Conservation (phyloP, 352 stramenopile genomes). For the Pythium dissimile region DNA sequence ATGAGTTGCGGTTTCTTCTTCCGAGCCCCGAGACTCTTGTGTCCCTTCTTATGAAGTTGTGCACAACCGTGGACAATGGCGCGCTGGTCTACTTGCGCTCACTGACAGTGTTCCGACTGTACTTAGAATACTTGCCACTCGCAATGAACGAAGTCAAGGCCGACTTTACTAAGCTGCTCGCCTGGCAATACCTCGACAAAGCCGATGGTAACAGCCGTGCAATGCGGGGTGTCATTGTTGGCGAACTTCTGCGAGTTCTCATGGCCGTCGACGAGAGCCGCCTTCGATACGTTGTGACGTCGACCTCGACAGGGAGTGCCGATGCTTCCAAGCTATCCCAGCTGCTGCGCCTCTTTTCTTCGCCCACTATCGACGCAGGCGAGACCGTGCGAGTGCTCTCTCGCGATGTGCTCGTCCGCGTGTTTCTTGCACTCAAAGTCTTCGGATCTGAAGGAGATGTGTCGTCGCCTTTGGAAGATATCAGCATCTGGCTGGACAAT, state of each 20-base stretch:
- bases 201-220: conserved; percentile 12
- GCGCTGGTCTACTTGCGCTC: conserved; percentile 73
- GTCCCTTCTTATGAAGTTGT: conserved; percentile 77
- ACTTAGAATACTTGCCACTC: conserved; percentile 68
- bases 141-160: conserved; percentile 80
- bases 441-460: conserved; percentile 32
- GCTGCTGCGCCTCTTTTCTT: conserved; percentile 57
- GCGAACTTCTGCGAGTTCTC: conserved; percentile 71
- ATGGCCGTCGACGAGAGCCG: conserved; percentile 51
- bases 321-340: conserved; percentile 55
- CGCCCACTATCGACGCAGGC: conserved; percentile 19
- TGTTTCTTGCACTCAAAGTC: conserved; percentile 45
- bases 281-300: conserved; percentile 51
- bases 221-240: conserved; percentile 54
- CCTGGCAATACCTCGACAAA: conserved; percentile 45
- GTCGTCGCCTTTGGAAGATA: conserved; percentile 37
- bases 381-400: conserved; percentile 36
- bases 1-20: conserved; percentile 63
- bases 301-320: conserved; percentile 11
- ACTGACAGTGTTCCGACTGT: conserved; percentile 71
- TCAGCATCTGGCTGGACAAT: conserved; percentile 63
- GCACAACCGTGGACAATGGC: conserved; percentile 28
- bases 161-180: conserved; percentile 81
- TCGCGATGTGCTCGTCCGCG: conserved; percentile 47
- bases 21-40: conserved; percentile 77